Evolutionary conservation across 2,329 filamentous ascomycete genomes (phyloP).

Genomic region (Geoglossum cookeanum): DNA sequence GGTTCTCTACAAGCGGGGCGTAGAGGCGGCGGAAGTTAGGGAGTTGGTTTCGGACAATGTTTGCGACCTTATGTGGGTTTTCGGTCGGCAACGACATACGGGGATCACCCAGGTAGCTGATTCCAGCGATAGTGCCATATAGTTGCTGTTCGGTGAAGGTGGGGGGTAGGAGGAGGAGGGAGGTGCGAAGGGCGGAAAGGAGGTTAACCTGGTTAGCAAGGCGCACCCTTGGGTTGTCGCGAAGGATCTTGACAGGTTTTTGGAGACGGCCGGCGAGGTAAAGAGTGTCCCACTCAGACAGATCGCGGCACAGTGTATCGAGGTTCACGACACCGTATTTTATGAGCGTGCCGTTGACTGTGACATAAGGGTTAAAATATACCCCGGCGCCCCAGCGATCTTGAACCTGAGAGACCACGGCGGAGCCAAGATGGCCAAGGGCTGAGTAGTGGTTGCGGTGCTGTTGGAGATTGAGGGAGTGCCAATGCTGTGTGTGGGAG

Average conservation of each 20-base stretch:
- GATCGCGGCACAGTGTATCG: slow-evolving; percentile 68
- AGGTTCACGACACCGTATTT: slow-evolving; percentile 97
- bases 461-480: slow-evolving; percentile 75
- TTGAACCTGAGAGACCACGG: slow-evolving; percentile 66
- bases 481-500: slow-evolving; percentile 88
- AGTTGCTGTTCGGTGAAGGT: slow-evolving; percentile 73
- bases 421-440: slow-evolving; percentile 67
- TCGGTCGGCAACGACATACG: slow-evolving; percentile 84
- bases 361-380: slow-evolving; percentile 94
- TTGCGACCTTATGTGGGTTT: slow-evolving; percentile 77
- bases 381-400: slow-evolving; percentile 81
- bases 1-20: slow-evolving; percentile 67
- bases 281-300: slow-evolving; percentile 80
- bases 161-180: slow-evolving; percentile 66
- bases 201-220: slow-evolving; percentile 93
- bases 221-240: slow-evolving; percentile 80
- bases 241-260: slow-evolving; percentile 93
- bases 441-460: slow-evolving; percentile 86
- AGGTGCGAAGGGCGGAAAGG: slow-evolving; percentile 74
- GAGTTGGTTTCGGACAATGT: slow-evolving; percentile 86
- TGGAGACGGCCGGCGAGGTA: slow-evolving; percentile 94
- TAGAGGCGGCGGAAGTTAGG: slow-evolving; percentile 84
- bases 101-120: slow-evolving; percentile 92
- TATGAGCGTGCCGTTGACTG: slow-evolving; percentile 84
- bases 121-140: slow-evolving; percentile 76